A percentile compares a stretch with the other conserved stretches of the same genome.
phyloP scores from a whole-genome alignment of 2,329 filamentous ascomycete species.

The Cordyceps farinosa region DNA sequence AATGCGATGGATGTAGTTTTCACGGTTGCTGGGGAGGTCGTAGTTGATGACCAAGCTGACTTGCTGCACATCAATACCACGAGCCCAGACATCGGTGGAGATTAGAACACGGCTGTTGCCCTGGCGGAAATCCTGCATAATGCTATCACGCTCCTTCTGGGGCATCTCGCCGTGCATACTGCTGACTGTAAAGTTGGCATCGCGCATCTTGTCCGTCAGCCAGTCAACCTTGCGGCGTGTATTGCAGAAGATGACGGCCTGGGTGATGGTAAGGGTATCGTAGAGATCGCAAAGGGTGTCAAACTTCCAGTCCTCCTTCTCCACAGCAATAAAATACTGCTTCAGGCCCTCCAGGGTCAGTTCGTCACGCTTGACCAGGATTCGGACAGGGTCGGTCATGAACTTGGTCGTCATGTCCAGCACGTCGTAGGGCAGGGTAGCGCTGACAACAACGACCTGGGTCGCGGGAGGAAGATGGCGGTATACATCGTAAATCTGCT shows the following conservation, averaged over 20 bases:
- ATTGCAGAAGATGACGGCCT: constrained; percentile 99
- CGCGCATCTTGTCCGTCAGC: constrained; percentile 98
- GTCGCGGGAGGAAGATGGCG: constrained; percentile 94
- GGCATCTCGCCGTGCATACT: constrained; percentile 99
- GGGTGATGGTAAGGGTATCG: constrained; percentile 96
- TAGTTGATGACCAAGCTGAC: constrained; percentile 99
- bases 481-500: constrained; percentile 99
- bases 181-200: constrained; percentile 97
- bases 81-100: constrained; percentile 95
- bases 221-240: constrained; percentile 98
- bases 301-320: constrained; percentile 99
- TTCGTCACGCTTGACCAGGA: constrained; percentile 97
- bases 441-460: constrained; percentile 96
- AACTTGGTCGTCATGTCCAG: constrained; percentile 99
- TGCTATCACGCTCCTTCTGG: constrained; percentile 95
- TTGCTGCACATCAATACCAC: constrained; percentile 98
- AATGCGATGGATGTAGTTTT: constrained; percentile 99
- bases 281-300: constrained; percentile 98
- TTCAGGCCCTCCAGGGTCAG: constrained; percentile 95
- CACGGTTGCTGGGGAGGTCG: constrained; percentile 94
- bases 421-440: constrained; percentile 95
- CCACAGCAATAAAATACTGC: constrained; percentile 98
- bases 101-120: constrained; percentile 95
- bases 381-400: constrained; percentile 96
- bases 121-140: constrained; percentile 98